Base-by-base conservation (phyloP, 2,329 filamentous ascomycete genomes). In the Nothopassalora personata region DNA sequence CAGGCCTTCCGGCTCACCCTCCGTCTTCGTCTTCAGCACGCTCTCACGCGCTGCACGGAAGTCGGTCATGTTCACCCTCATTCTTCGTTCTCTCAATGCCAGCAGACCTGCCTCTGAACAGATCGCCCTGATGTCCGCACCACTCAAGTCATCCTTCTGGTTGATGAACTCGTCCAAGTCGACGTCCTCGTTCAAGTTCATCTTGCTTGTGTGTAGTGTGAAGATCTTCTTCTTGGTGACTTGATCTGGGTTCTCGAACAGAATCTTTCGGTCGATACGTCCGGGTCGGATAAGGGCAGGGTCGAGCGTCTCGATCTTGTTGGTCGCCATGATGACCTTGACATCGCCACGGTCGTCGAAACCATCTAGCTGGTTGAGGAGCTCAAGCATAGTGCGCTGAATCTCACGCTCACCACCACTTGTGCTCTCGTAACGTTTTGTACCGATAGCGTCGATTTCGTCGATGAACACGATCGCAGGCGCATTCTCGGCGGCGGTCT, bases 241-340 rank as follows among this genome's bases (percentile, higher is more conserved):
- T 81, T 97, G 85, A 68, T 88, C 86, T 27, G 86, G 86, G 70
- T 86, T 88, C 76, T 88, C 86, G 64, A 88, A 88, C 64, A 88
- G 79, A 73, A 99, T 99, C 84, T 99, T 99, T 69, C 94, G 88
- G 76, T 99, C 94, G 75, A 99, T 99, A 83, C 94, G 92, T 64
- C 94, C 94, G 48, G 94, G 94, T 67, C 94, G 88, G 72, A 99
- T 99, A 67, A 99, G 82, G 18, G 94, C 94, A 57, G 94, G 94
- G 72, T 99, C 95, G 30, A 99, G 83, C 4, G 91, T 96, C 68
- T 99, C 95, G 67, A 99, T 99, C 85, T 99, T 99, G 86, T 99
- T 99, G 67, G 94, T 99, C 11, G 94, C 95, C 92, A 99, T 97
- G 75, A 99, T 93, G 62, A 99, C 94, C 81, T 99, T 99, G 77